phyloP scores from a whole-genome alignment of 23 red algal genomes.

The Agarophyton chilense region DNA sequence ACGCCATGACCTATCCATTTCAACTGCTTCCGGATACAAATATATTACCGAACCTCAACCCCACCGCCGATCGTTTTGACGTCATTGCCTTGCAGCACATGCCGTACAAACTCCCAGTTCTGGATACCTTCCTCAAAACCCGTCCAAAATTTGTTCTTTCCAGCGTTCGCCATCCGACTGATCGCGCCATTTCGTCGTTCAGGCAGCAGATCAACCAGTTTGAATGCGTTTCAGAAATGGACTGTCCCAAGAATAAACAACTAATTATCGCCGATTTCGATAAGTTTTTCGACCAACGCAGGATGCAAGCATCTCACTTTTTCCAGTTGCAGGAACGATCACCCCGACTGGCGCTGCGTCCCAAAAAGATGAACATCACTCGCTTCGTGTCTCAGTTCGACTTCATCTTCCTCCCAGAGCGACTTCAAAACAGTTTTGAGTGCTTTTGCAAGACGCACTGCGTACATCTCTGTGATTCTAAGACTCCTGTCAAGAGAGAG shows the following conservation, averaged over 20 bases:
- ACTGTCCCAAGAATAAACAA: not conserved
- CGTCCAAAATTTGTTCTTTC: not conserved
- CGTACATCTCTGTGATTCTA: no score
- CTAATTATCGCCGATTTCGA: not conserved
- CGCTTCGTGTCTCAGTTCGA: not conserved
- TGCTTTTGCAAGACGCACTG: no score
- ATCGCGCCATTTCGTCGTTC: slow-evolving; percentile 16
- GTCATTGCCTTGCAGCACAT: slow-evolving; percentile 5
- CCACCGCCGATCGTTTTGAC: not conserved
- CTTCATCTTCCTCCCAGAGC: slow-evolving; percentile 14
- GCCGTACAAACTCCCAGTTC: not conserved
- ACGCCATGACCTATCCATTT: no score
- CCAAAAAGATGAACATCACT: not conserved
- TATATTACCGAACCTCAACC: slow-evolving; percentile 15
- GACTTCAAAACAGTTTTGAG: not conserved
- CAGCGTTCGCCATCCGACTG: slow-evolving; percentile 2
- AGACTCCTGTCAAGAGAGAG: no score
- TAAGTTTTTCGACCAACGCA: no score
- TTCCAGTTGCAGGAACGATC: slow-evolving; percentile 1
- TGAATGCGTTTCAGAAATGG: not conserved
- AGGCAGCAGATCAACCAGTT: no score
- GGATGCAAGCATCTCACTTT: not conserved
- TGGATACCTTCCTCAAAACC: not conserved
- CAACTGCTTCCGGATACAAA: no score
- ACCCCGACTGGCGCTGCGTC: not conserved